Evolutionary conservation across 2,329 filamentous ascomycete species (phyloP).

Genomic region (Ilyonectria destructans): DNA sequence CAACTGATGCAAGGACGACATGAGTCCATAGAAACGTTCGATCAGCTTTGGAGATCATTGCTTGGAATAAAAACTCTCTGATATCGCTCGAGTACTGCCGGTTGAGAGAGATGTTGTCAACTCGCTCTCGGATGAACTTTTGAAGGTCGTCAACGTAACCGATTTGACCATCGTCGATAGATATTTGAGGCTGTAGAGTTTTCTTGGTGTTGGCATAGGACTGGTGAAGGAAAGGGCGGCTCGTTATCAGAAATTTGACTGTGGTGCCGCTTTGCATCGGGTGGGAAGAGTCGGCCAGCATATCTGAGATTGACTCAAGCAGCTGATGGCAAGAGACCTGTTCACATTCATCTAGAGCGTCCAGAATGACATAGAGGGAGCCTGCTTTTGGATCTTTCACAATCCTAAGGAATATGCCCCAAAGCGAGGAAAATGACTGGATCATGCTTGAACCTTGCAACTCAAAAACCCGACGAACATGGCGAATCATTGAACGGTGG

Average conservation of each 20-base stretch:
- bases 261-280: slow-evolving; percentile 30
- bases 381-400: slow-evolving; percentile 49
- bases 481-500: slow-evolving; percentile 52
- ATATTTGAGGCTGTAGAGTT: slow-evolving; percentile 31
- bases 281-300: slow-evolving; percentile 36
- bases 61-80: slow-evolving; percentile 48
- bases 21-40: slow-evolving; percentile 58
- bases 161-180: slow-evolving; percentile 42
- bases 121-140: slow-evolving; percentile 51
- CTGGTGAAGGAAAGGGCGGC: slow-evolving; percentile 48
- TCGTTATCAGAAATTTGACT: slow-evolving; percentile 56
- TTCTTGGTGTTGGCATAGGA: slow-evolving; percentile 23
- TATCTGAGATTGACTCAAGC: slow-evolving; percentile 44
- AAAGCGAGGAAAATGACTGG: slow-evolving; percentile 54
- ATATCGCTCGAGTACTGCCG: slow-evolving; percentile 45
- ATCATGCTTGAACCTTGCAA: slow-evolving; percentile 51
- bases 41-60: slow-evolving; percentile 53
- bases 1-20: slow-evolving; percentile 55
- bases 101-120: slow-evolving; percentile 51
- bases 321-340: slow-evolving; percentile 45
- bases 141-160: slow-evolving; percentile 51
- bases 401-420: slow-evolving; percentile 54
- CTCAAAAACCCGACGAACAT: slow-evolving; percentile 53
- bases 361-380: slow-evolving; percentile 53
- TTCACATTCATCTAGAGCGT: slow-evolving; percentile 60